Base-by-base conservation (phyloP, 768 basidiomycete genomes). In the Amanita thiersii region DNA sequence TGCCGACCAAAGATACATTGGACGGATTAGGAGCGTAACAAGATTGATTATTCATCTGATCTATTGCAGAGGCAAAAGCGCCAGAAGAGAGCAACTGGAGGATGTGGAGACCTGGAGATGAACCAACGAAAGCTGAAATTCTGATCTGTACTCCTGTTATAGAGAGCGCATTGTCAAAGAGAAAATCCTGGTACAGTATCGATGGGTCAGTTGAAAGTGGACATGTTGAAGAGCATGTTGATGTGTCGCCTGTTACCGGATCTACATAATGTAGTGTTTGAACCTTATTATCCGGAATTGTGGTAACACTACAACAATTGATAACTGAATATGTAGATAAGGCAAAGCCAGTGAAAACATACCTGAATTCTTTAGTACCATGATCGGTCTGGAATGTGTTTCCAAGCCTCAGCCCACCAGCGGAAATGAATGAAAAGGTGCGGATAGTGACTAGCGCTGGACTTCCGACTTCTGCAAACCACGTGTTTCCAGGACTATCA, bases 71-170 rank as follows among this genome's bases (percentile, higher is more conserved):
- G 9, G 83, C 88, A 52, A 86, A 93, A 11, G 92, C 86, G 45
- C 94, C 96, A 12, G 88, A 82, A 2, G 90, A 92, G 14, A 99
- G 77, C 11, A 98, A 67, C 54, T 98, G 90, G n/a, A 98, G 57
- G 38, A 96, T 69, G 57, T 94, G 91, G 24, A 99, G 63, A 31
- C 93, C 96, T 3, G 88, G 75, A 5, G 79, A 75, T 6, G 67
- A 60, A 26, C 92, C 94, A 33, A 65, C 72, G 73, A 84, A 94
- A 35, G 69, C 63, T 5, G 81, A 77, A 14, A 98, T 67, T 41
- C 79, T 83, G 53, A 99, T 68, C 59, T 93, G 83, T 47, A 96
- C 77, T 37, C 96, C 96, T 4, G 92, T 96, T 51, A 97, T 75
- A n/a, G 69, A 63, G 24, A 75, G 56, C 4, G 73, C 56, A 19